phyloP scores from a whole-genome alignment of 2,329 filamentous ascomycete species.

The Cordyceps fumosorosea region DNA sequence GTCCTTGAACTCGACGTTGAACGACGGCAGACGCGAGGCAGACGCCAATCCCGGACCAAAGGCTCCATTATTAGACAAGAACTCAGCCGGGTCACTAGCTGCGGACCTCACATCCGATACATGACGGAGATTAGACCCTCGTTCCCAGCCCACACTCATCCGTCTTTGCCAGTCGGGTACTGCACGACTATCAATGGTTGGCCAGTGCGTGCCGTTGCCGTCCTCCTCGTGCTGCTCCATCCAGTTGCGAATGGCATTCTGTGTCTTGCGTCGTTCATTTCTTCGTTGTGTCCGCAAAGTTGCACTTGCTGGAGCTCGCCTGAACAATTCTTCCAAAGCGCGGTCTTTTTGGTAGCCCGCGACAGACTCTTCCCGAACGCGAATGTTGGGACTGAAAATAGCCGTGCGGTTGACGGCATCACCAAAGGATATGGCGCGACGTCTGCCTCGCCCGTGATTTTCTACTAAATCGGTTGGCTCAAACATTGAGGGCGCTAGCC shows the following conservation, averaged over 20 bases:
- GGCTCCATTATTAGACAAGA: constrained; percentile 46
- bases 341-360: constrained; percentile 84
- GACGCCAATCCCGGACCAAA: constrained; percentile 23
- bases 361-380: constrained; percentile 78
- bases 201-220: constrained; percentile 42
- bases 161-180: constrained; percentile 44
- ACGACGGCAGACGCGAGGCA: constrained; percentile 31
- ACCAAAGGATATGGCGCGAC: constrained; percentile 48
- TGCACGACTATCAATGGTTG: constrained; percentile 38
- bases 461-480: constrained; percentile 85
- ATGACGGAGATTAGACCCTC: constrained; percentile 39
- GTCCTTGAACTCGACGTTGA: constrained; percentile 39
- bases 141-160: constrained; percentile 45
- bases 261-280: constrained; percentile 64
- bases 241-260: constrained; percentile 81
- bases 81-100: constrained; percentile 58
- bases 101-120: constrained; percentile 53
- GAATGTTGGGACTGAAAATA: constrained; percentile 65
- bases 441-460: constrained; percentile 47
- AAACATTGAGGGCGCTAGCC: constrained; percentile 69
- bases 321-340: constrained; percentile 86
- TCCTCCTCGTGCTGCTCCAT: constrained; percentile 66
- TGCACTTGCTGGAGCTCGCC: constrained; percentile 60
- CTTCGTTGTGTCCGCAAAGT: constrained; percentile 53
- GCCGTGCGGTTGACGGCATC: constrained; percentile 50